Conservation (phyloP, 179 eudicot species). For the Sideroxylon spinosum region DNA sequence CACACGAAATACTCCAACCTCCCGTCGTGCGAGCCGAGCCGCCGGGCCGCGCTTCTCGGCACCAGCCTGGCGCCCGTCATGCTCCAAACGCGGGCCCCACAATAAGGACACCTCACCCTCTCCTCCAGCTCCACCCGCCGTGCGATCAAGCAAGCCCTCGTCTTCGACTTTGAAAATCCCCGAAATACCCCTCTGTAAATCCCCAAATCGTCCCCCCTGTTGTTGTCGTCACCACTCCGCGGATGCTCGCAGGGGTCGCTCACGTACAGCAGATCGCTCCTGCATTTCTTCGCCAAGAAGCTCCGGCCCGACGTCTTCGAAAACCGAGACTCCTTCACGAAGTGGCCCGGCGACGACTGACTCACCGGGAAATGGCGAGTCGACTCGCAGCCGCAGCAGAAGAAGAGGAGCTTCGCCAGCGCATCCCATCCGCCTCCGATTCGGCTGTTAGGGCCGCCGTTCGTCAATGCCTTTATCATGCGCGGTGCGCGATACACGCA, state of each 20-base stretch:
- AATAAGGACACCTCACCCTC: slow-evolving; percentile 60
- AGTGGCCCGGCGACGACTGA: slow-evolving; percentile 39
- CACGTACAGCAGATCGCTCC: slow-evolving; percentile 57
- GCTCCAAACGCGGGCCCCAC: slow-evolving; percentile 83
- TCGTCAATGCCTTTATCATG: slow-evolving; percentile 40
- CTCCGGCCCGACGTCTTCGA: slow-evolving; percentile 87
- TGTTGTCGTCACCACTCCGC: not conserved
- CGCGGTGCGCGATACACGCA: slow-evolving; percentile 54
- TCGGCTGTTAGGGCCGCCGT: slow-evolving; percentile 36
- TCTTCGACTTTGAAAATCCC: slow-evolving; percentile 55
- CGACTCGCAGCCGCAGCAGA: slow-evolving; percentile 67
- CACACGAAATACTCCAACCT: slow-evolving; percentile 75
- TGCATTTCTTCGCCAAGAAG: slow-evolving; percentile 47
- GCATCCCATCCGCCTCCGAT: slow-evolving; percentile 75
- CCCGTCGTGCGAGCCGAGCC: slow-evolving; percentile 61
- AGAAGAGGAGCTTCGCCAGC: slow-evolving; percentile 68
- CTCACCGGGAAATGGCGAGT: slow-evolving; percentile 31
- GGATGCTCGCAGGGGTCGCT: slow-evolving; percentile 85
- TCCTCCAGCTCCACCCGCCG: slow-evolving; percentile 54
- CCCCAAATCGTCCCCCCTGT: slow-evolving; percentile 55
- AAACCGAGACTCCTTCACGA: slow-evolving; percentile 54
- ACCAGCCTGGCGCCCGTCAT: slow-evolving; percentile 64
- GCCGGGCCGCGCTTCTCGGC: slow-evolving; percentile 56
- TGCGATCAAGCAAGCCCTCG: slow-evolving; percentile 55
- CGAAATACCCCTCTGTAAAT: slow-evolving; percentile 66